Conservation (phyloP, 2,329 filamentous ascomycete species). For the Paracorniculantispora psalliotae region DNA sequence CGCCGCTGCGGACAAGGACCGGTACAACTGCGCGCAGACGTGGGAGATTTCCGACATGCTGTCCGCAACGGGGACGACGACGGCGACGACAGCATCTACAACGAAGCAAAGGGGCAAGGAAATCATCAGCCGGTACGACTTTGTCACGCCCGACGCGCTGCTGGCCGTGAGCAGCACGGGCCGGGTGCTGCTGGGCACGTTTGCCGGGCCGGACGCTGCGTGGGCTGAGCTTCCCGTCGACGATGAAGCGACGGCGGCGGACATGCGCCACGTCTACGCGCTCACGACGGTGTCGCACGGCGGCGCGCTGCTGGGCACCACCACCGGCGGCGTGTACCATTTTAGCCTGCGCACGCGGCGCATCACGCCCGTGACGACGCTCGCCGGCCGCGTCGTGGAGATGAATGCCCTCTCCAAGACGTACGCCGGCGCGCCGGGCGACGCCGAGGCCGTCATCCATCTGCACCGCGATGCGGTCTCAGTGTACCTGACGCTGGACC, state of each 20-base stretch:
- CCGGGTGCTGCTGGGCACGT: conserved; percentile 45
- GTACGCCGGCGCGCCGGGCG: neutral
- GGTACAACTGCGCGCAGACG: conserved; percentile 16
- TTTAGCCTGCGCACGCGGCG: conserved; percentile 29
- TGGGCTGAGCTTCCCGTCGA: conserved; percentile 41
- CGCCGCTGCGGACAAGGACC: neutral
- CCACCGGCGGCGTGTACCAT: conserved; percentile 43
- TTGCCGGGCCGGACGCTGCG: conserved; percentile 22
- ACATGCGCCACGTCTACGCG: conserved; percentile 44
- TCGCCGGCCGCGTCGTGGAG: conserved; percentile 47
- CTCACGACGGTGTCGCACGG: conserved; percentile 36
- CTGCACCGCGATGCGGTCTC: conserved; percentile 42
- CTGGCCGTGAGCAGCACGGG: conserved; percentile 58
- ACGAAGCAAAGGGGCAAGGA: conserved; percentile 25
- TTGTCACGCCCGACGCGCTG: conserved; percentile 48
- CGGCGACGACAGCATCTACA: conserved; percentile 8
- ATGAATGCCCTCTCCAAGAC: conserved; percentile 37
- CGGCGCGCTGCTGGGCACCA: conserved; percentile 44
- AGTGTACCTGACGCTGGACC: conserved; percentile 36
- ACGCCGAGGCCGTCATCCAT: conserved; percentile 38
- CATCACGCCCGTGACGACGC: conserved; percentile 31
- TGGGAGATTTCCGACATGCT: conserved; percentile 32
- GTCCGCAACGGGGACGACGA: neutral
- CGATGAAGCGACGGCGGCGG: conserved; percentile 27
- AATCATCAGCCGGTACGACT: conserved; percentile 58